Evolutionary conservation across 108 stramenopile genomes (phyloP), one percentile per base, ranked within the genome.

Genomic region (Fragilaria crotonensis): DNA sequence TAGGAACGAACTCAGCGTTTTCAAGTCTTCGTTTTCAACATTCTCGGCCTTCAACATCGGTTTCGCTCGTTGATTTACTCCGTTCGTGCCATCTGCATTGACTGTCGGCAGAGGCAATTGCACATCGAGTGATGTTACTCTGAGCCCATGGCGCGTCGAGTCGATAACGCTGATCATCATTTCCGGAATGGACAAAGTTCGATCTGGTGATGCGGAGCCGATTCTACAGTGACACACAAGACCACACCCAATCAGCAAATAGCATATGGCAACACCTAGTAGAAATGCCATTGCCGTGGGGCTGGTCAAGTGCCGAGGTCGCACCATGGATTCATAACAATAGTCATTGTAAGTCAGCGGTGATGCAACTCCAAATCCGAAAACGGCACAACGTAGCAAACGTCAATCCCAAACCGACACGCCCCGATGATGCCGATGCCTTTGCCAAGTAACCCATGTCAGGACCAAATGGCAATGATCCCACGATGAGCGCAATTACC

Each of bases 301-400:
- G 20, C 49, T 26, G 9, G 70, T 58, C 59, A 80, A 68, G 9
- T 69, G 45, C 18, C 67, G 32, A 2, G 90, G 90, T 14, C 78
- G 55, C 30, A 70, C 46, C 90, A 91, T 91, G 23, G 80, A 82
- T n/a, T 87, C 84, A n/a, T n/a, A n/a, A n/a, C n/a, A n/a, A 33
- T 65, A 61, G 27, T 76, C 63, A 48, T 77, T 80, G 68, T 66
- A 84, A 2, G 79, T 84, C 48, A 84, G 59, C 7, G 83, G 83
- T n/a, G n/a, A n/a, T 17, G 67, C 76, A 45, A 73, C 57, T 9
- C 83, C 79, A 68, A 74, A 81, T 29, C 77, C 62, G 73, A 76
- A 90, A 0, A 83, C 88, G 3, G 62, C 57, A 26, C 83, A 77
- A 9, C 88, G 71, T 67, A 27, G 48, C 48, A 64, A 85, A 78